These are phyloP conservation scores for Furcasterigmium sp. DNA, from an alignment of 2,329 filamentous ascomycete species.

Conservation along the genomic window DNA sequence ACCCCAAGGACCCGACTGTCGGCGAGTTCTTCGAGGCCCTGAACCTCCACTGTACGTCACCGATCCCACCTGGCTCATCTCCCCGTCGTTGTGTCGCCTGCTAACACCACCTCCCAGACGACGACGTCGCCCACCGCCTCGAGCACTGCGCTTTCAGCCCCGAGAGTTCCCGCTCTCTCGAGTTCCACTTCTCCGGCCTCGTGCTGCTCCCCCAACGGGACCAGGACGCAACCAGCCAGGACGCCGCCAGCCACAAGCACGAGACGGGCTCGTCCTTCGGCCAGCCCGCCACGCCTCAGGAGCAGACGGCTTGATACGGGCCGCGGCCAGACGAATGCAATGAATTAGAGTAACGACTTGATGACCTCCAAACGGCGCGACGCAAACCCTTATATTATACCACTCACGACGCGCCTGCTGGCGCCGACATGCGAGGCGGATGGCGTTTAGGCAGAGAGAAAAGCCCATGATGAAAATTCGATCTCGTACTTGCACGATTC, in stretches of 20 bases:
- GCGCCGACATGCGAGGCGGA: neutral
- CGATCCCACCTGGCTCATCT: neutral
- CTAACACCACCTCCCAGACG: conserved; percentile 6
- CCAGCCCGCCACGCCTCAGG: neutral
- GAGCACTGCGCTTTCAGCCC: conserved; percentile 13
- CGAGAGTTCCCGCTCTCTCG: conserved; percentile 40
- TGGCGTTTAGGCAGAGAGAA: neutral
- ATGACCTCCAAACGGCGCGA: too few relatives aligned
- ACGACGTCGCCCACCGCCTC: conserved; percentile 22
- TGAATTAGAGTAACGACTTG: too few relatives aligned
- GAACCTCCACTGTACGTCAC: conserved; percentile 51
- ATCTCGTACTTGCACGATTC: too few relatives aligned
- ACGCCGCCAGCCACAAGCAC: neutral
- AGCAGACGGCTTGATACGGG: too few relatives aligned
- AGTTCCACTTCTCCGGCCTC: conserved; percentile 44
- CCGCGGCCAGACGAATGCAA: too few relatives aligned
- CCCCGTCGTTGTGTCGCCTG: neutral
- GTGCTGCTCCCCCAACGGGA: conserved; percentile 31
- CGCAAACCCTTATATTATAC: too few relatives aligned
- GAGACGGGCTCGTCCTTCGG: conserved; percentile 5
- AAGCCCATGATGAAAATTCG: neutral
- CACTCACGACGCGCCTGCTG: neutral
- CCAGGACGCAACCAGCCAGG: neutral
- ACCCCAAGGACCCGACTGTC: conserved; percentile 40
- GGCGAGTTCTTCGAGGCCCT: conserved; percentile 50